Percentiles rank a stretch among this genome's conserved stretches.
phyloP scores from a whole-genome alignment of 2,329 filamentous ascomycete species.

The Neoscytalidium dimidiatum region DNA sequence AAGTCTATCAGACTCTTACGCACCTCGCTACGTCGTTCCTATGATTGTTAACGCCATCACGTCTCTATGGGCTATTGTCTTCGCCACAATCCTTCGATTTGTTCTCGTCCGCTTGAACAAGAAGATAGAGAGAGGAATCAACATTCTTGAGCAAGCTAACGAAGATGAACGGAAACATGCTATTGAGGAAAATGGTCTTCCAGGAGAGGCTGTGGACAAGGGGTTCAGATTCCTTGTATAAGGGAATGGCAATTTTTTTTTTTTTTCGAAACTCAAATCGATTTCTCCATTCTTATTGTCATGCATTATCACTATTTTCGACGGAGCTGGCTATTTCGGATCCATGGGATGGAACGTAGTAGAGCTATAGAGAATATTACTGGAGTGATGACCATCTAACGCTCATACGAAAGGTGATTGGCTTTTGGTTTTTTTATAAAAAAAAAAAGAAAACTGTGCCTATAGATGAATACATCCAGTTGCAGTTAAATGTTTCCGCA shows the following conservation, averaged over 20 bases:
- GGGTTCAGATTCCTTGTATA: slow-evolving; percentile 68
- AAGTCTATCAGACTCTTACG: background rate
- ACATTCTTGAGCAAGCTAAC: background rate
- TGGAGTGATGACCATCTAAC: background rate
- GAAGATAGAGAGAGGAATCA: slow-evolving; percentile 63
- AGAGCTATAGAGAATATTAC: background rate
- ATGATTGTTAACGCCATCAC: slow-evolving; percentile 71
- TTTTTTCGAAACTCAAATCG: background rate
- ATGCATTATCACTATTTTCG: background rate
- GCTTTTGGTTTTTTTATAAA: too few species aligned
- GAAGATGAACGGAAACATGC: background rate
- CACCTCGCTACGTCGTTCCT: slow-evolving; percentile 51
- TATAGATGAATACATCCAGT: too few species aligned
- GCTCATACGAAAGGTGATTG: too few species aligned
- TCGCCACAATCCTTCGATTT: slow-evolving; percentile 63
- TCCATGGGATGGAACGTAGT: background rate
- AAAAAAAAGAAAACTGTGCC: too few species aligned
- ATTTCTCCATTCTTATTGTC: too few species aligned
- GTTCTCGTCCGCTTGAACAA: slow-evolving; percentile 68
- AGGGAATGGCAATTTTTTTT: background rate
- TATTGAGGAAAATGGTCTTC: slow-evolving; percentile 49
- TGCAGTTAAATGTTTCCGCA: too few species aligned
- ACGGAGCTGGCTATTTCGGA: background rate
- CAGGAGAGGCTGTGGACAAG: slow-evolving; percentile 58
- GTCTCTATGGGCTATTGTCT: slow-evolving; percentile 64